Conservation (phyloP, 495 filamentous ascomycete species). For the Chlorociboria aeruginascens region DNA sequence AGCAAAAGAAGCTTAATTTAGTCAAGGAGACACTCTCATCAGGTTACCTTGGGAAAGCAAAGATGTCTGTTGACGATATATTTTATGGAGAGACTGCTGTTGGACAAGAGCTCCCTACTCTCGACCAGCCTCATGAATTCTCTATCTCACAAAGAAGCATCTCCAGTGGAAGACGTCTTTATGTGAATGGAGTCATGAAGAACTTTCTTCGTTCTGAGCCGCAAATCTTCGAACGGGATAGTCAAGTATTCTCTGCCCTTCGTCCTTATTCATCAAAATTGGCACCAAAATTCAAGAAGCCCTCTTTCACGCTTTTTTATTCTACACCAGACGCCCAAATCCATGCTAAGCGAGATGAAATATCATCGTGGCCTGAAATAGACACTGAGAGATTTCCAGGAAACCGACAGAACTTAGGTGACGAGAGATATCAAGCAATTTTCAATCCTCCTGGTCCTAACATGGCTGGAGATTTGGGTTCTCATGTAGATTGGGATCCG, state of each 20-base stretch:
- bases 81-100: constrained; percentile 25
- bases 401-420: not conserved
- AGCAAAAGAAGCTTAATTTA: not conserved
- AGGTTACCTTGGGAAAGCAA: constrained; percentile 21
- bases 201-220: constrained; percentile 22
- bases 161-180: constrained; percentile 28
- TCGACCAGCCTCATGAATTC: constrained; percentile 17
- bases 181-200: constrained; percentile 29
- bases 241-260: constrained; percentile 18
- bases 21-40: not conserved
- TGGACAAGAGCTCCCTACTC: constrained; percentile 9
- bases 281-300: constrained; percentile 8
- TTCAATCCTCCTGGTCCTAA: constrained; percentile 8
- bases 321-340: not conserved
- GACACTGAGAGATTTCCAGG: not conserved
- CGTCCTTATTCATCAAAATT: constrained; percentile 23
- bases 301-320: constrained; percentile 17
- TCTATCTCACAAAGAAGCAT: constrained; percentile 9
- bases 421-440: not conserved
- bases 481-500: constrained; percentile 12
- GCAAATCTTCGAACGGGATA: constrained; percentile 12
- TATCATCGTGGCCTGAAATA: constrained; percentile 17
- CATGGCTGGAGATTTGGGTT: not conserved
- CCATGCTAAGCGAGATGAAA: constrained; percentile 7
- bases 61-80: constrained; percentile 26